These are phyloP conservation scores for Penicillium desertorum DNA, from an alignment of 495 filamentous ascomycete genomes.

Conservation along the genomic window DNA sequence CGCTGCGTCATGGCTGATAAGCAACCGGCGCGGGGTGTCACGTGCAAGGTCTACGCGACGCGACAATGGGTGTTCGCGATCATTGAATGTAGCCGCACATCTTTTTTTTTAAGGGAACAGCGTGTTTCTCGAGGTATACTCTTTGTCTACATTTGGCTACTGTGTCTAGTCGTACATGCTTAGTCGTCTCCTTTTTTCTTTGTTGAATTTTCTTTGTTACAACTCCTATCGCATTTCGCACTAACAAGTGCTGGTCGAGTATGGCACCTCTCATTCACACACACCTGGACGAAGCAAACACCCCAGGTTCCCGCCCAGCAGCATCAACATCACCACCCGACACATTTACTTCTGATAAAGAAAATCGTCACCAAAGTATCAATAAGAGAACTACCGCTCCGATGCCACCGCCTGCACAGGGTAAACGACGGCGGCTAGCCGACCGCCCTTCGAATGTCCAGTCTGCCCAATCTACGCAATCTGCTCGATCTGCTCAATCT, in stretches of 20 bases:
- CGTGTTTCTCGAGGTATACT: neutral
- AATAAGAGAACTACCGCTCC: constrained; percentile 27
- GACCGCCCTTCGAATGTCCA: constrained; percentile 36
- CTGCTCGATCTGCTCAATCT: constrained; percentile 24
- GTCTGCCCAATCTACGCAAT: constrained; percentile 34
- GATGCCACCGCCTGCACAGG: constrained; percentile 33
- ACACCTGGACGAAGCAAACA: constrained; percentile 23
- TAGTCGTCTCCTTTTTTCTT: neutral
- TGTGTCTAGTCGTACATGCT: too few species aligned
- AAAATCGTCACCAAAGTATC: constrained; percentile 45
- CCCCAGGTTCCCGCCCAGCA: constrained; percentile 31
- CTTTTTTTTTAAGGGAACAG: neutral
- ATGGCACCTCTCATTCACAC: constrained; percentile 34
- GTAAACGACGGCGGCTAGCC: constrained; percentile 47
- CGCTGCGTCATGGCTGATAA: constrained; percentile 16
- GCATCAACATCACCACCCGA: constrained; percentile 47
- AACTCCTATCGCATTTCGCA: constrained; percentile 9
- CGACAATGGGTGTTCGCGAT: neutral
- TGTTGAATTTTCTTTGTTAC: constrained; percentile 14
- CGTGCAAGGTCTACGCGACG: constrained; percentile 7
- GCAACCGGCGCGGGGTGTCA: constrained; percentile 10
- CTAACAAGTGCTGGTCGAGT: constrained; percentile 16
- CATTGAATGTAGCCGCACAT: neutral
- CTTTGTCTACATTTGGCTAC: neutral
- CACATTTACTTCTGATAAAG: constrained; percentile 56